Evolutionary conservation across 139 green algal genomes (phyloP), one percentile per base, ranked within the genome.

Genomic region (Coelastrella sp.): DNA sequence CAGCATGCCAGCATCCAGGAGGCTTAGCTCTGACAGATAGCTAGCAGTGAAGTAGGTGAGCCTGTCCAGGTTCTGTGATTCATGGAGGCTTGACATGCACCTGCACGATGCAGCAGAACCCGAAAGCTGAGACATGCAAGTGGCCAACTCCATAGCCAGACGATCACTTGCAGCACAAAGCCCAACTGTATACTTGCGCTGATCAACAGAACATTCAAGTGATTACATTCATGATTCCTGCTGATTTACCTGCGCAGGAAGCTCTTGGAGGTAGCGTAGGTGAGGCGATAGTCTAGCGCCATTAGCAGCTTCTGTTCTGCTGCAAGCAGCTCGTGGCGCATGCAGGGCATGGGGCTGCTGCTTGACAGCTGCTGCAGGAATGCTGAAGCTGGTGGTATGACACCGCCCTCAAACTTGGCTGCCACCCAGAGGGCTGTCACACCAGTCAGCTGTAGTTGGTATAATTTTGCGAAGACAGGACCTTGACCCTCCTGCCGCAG

Each of bases 221-320:
- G n/a, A n/a, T n/a, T n/a, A n/a, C n/a, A n/a, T n/a, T n/a, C n/a
- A n/a, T n/a, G n/a, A n/a, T 11, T 71, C 19, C 9, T 25, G 40
- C 2, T 78, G 60, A 37, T 72, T 72, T 43, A 79, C 40, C 71
- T 53, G 40, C 71, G 71, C 71, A 79, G 71, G 41, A 79, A 79
- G n/a, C 38, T 79, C 71, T 79, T 79, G 71, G 71, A n/a, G 3
- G 71, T 79, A 50, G 71, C 41, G 41, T 15, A 25, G 27, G 71
- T 41, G 21, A 82, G 51, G 7, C 75, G 34, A 32, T 82, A 35
- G 75, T 82, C 75, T 15, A 82, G 32, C 15, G 53, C 38, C 2
- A 34, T 51, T 34, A 82, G 51, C 51, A 82, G 32, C 51, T 37
- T 35, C 17, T 53, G 32, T 35, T 68, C 75, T 13, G 51, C 51